Evolutionary conservation across 2,329 filamentous ascomycete genomes (phyloP).

Genomic region (Talaromyces marneffei): DNA sequence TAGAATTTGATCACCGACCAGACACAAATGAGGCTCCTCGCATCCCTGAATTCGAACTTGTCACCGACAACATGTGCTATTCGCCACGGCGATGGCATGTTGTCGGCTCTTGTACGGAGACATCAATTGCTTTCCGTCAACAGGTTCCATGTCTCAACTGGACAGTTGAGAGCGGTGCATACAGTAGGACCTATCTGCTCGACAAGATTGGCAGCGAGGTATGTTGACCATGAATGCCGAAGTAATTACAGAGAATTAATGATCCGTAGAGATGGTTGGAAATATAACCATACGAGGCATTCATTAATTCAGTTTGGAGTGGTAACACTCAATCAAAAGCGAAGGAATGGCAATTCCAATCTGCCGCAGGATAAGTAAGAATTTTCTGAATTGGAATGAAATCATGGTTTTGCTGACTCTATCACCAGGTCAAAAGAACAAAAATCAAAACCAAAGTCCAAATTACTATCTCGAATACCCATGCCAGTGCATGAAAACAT

Average conservation of each 20-base stretch:
- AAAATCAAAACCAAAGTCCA: conserved; percentile 18
- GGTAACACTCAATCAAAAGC: not conserved
- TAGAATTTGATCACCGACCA: not conserved
- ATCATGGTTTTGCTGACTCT: not conserved
- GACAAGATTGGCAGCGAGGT: not conserved
- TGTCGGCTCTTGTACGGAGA: not conserved
- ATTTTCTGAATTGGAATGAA: not conserved
- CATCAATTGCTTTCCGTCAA: not conserved
- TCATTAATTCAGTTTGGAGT: not conserved
- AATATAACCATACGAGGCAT: not conserved
- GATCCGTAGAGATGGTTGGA: not conserved
- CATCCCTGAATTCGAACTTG: not conserved
- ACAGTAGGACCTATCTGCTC: not conserved
- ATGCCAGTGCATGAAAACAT: conserved; percentile 69
- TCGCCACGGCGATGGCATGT: not conserved
- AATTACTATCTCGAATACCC: conserved; percentile 29
- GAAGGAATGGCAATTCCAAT: conserved; percentile 3
- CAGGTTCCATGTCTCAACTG: not conserved
- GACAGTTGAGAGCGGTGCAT: not conserved
- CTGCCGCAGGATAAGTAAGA: not conserved
- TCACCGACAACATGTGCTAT: not conserved
- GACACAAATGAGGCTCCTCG: not conserved
- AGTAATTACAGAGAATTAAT: not conserved
- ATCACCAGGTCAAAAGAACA: not conserved
- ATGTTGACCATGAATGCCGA: not conserved